Conservation (phyloP, 768 basidiomycete genomes). For the Podaxis mareebaensis region DNA sequence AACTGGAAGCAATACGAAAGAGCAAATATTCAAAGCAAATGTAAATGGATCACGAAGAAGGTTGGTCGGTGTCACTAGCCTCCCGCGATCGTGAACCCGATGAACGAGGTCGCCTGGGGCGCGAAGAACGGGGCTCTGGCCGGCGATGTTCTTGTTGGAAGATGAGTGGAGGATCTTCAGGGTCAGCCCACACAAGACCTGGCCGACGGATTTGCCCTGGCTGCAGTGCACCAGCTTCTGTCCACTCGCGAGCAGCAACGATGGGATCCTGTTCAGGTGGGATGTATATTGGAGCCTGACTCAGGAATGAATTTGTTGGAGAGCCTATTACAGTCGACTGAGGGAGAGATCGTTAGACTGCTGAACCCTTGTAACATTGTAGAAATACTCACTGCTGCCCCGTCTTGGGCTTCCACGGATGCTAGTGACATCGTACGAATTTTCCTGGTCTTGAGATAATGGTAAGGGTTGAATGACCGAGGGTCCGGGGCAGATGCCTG, state of each 20-base stretch:
- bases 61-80: conserved; percentile 13
- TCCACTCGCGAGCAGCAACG: conserved; percentile 69
- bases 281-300: conserved; percentile 50
- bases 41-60: neutral
- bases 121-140: conserved; percentile 18
- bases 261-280: conserved; percentile 67
- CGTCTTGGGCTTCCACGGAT: conserved; percentile 78
- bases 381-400: conserved; percentile 65
- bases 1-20: conserved; percentile 5
- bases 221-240: conserved; percentile 35
- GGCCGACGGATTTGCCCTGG: conserved; percentile 40
- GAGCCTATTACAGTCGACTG: conserved; percentile 71
- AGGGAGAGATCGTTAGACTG: conserved; percentile 38
- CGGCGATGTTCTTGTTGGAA: conserved; percentile 37
- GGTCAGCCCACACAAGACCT: conserved; percentile 67
- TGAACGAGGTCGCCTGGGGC: conserved; percentile 3
- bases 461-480: conserved; percentile 63
- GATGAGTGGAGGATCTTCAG: conserved; percentile 43
- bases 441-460: conserved; percentile 55
- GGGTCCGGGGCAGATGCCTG: conserved; percentile 29
- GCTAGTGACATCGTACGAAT: conserved; percentile 71
- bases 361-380: conserved; percentile 6
- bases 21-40: neutral
- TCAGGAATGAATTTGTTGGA: conserved; percentile 69
- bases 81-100: conserved; percentile 11